These are phyloP conservation scores for Yamadazyma membranifaciens DNA, from an alignment of 1,139 yeast species.

Conservation along the genomic window DNA sequence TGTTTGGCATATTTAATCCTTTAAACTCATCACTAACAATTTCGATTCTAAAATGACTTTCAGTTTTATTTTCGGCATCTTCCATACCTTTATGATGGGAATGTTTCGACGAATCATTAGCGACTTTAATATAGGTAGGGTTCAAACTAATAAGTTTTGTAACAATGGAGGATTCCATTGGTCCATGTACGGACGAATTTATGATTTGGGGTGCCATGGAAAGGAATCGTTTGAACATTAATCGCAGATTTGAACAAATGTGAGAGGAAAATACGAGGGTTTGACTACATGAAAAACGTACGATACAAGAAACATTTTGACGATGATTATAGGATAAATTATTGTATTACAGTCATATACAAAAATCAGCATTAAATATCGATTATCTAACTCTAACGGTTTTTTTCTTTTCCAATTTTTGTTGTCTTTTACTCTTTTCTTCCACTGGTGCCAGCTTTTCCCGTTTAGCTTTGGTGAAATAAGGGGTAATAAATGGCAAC, in stretches of 20 bases:
- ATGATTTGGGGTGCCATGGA: conserved; percentile 11
- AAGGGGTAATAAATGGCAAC: conserved; percentile 9
- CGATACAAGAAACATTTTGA: too few relatives aligned
- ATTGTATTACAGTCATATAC: too few relatives aligned
- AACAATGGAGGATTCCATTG: conserved; percentile 54
- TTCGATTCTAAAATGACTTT: conserved; percentile 78
- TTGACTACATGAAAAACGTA: too few relatives aligned
- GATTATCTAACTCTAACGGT: conserved; percentile 12
- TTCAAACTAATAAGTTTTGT: conserved; percentile 31
- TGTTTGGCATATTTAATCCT: conserved; percentile 66
- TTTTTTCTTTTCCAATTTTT: conserved; percentile 17
- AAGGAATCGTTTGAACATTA: conserved; percentile 7
- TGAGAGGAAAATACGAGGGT: too few relatives aligned
- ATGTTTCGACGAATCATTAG: conserved; percentile 86
- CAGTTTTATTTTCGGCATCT: conserved; percentile 70
- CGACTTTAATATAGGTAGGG: conserved; percentile 54
- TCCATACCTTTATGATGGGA: conserved; percentile 84
- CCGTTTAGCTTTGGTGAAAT: neutral
- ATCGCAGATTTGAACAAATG: neutral
- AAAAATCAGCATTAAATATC: too few relatives aligned
- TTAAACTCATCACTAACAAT: conserved; percentile 69
- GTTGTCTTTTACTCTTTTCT: conserved; percentile 18
- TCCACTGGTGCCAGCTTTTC: conserved; percentile 6
- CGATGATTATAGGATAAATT: too few relatives aligned
- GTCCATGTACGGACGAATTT: conserved; percentile 34